Base-by-base conservation (phyloP, 2,329 filamentous ascomycete species). In the Exserohilum turcica region DNA sequence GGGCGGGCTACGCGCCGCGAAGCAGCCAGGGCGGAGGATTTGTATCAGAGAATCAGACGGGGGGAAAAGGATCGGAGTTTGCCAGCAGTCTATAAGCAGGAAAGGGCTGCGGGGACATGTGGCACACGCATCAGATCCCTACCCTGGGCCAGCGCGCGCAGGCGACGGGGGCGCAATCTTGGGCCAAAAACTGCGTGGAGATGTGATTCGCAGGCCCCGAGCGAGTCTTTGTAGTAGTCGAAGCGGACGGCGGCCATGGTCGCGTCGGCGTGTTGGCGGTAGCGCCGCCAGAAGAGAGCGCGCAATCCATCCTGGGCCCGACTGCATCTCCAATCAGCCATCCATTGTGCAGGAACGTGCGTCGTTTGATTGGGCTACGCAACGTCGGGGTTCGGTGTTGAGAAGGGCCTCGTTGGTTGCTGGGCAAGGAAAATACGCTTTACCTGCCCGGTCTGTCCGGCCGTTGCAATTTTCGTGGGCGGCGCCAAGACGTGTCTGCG, bases 141-240 rank as follows among this genome's bases (percentile, higher is more conserved):
- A 33, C 27, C 6, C 21, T 39, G 40, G 28, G 9, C 27, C 15
- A 27, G 19, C 10, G 10, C n/a, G 40, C 15, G 40, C 29, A 31
- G 40, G 40, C 40, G 52, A 33, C 48, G 37, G 36, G 36, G 40
- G 48, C 39, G 48, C 46, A 57, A 59, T 55, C 48, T 52, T 55
- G 53, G 44, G 16, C 48, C 48, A 52, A 28, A 37, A 29, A 46
- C 44, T 55, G 39, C 43, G 37, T n/a, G 33, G 39, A 8, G 38
- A 52, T 57, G 21, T 16, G 57, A 60, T 60, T 63, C 52, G 60
- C 51, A 59, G 57, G 55, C n/a, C n/a, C n/a, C n/a, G n/a, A n/a
- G n/a, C n/a, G n/a, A n/a, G 29, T 40, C 49, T 43, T 39, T 36
- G 37, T 40, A n/a, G n/a, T n/a, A n/a, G n/a, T n/a, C n/a, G 51